Percentiles rank a stretch among this genome's conserved stretches.
These are phyloP conservation scores for Komagataella ulmi DNA, from an alignment of 805 yeast genomes.

Conservation along the genomic window DNA sequence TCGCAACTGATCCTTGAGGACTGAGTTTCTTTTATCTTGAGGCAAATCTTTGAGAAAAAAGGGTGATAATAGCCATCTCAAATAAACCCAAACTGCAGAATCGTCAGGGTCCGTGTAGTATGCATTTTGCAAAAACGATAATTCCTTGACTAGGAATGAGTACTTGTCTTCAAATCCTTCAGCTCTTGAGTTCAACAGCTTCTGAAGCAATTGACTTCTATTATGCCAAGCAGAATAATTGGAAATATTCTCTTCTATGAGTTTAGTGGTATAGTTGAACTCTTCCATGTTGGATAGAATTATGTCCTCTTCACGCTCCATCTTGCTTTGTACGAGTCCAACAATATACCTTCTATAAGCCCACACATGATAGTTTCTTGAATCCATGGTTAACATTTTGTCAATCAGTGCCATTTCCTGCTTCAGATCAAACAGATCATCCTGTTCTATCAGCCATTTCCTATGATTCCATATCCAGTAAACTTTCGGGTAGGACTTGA, in stretches of 20 bases:
- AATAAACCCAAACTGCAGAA: constrained; percentile 84
- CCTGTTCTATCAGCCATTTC: constrained; percentile 57
- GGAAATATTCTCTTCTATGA: constrained; percentile 74
- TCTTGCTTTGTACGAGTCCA: constrained; percentile 14
- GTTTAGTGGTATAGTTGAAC: constrained; percentile 62
- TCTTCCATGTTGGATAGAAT: constrained; percentile 33
- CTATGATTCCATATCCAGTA: constrained; percentile 98
- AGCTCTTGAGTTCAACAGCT: constrained; percentile 20
- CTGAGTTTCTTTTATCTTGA: constrained; percentile 16
- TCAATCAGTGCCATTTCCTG: constrained; percentile 57
- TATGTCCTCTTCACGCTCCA: constrained; percentile 4
- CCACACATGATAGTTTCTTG: constrained; percentile 94
- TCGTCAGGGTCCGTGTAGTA: constrained; percentile 90
- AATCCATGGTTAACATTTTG: constrained; percentile 55
- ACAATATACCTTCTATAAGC: constrained; percentile 74
- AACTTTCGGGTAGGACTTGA: constrained; percentile 69
- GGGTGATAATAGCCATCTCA: constrained; percentile 60
- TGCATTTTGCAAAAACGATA: constrained; percentile 65
- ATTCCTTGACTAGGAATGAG: constrained; percentile 37
- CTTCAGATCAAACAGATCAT: constrained; percentile 24
- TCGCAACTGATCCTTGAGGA: constrained; percentile 31
- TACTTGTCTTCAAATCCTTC: constrained; percentile 5
- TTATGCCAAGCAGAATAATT: constrained; percentile 97
- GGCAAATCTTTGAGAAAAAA: constrained; percentile 19
- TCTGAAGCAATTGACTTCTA: constrained; percentile 55